These are phyloP conservation scores for Solanum chacoense DNA, from an alignment of 305 asterid genomes.

Conservation along the genomic window DNA sequence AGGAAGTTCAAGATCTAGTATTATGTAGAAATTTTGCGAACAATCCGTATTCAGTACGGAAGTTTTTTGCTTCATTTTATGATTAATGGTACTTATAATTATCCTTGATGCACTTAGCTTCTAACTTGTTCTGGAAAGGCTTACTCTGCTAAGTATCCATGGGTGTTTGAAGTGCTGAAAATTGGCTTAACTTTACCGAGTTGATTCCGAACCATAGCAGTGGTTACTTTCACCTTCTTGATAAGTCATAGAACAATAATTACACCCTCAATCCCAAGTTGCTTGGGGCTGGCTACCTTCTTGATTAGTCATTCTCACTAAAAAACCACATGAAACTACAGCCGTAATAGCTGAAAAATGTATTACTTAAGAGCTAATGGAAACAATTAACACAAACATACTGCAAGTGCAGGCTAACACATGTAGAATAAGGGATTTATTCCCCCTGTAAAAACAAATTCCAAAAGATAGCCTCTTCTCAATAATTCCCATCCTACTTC, in stretches of 20 bases:
- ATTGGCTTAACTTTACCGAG: background rate
- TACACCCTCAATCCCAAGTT: background rate
- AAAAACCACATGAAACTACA: background rate
- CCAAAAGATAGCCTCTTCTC: background rate
- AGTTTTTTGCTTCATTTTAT: background rate
- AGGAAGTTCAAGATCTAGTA: background rate
- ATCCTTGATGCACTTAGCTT: background rate
- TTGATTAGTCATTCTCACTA: background rate
- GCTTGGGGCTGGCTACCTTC: background rate
- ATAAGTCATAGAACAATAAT: background rate
- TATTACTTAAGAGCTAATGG: background rate
- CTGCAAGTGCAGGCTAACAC: background rate
- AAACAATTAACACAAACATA: background rate
- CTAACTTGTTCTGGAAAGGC: background rate
- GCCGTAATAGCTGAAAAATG: background rate
- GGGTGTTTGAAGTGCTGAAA: background rate
- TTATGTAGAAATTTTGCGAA: background rate
- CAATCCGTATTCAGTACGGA: background rate
- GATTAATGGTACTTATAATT: background rate
- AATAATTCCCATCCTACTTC: background rate
- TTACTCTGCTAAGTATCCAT: background rate
- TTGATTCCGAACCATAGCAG: background rate
- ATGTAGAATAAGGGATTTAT: background rate
- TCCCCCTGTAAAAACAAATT: background rate
- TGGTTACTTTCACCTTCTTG: background rate